Evolutionary conservation across 1,139 yeast species (phyloP), one percentile per base, ranked within the genome.

Genomic region (Taphrina wiesneri): DNA sequence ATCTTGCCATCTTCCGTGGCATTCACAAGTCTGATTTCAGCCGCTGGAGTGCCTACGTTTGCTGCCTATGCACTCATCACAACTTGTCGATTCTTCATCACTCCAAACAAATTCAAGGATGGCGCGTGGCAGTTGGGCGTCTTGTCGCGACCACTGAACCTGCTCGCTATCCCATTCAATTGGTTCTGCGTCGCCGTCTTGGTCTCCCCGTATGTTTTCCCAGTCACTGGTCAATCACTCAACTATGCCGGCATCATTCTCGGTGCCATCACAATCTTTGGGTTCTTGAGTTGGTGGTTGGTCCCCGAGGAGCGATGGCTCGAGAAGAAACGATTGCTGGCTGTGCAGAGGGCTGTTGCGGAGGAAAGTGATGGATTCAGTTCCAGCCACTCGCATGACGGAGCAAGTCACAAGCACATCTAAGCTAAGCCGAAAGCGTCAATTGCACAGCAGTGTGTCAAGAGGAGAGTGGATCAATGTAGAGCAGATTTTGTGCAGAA

Each of bases 221-320:
- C 92, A 0, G 90, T 83, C 1, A 80, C 82, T 2, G 82, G 81
- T 46, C 82, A 82, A 63, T 81, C 82, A 71, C 86, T 87, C 88
- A 87, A 87, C 77, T 87, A 87, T 73, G 87, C 87, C 36, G 79
- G 85, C n/a, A 90, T 82, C 6, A 88, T 86, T 23, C 78, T 86
- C 69, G 86, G 78, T 0, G 83, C 84, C 28, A 85, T 83, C 73
- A 75, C 83, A 17, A 68, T 83, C 2, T 85, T 83, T 75, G 79
- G 86, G 9, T 70, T 86, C 60, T 76, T 79, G 4, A 85, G 85
- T 74, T 87, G 90, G 89, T 61, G 13, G 57, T 69, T 52, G 72
- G 74, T 2, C 30, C 72, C 74, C 21, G 70, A 70, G 51, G 70
- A 68, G 23, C 63, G 68, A n/a, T 73, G 75, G 75, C 68, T 72